A percentile compares a stretch with the other conserved stretches of the same genome.
Conservation (phyloP, 495 filamentous ascomycete genomes). For the Bacidia gigantensis region DNA sequence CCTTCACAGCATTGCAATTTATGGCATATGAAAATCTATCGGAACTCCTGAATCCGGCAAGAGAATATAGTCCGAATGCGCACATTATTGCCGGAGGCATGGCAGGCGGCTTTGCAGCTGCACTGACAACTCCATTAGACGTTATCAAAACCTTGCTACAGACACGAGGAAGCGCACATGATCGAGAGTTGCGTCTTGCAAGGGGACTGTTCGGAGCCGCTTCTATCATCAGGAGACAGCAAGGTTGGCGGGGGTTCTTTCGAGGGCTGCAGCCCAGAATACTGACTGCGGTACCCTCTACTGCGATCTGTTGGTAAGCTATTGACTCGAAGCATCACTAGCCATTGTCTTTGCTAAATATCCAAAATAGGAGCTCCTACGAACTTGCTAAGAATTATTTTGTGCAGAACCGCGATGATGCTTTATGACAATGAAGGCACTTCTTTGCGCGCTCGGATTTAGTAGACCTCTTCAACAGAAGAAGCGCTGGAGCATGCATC, state of each 20-base stretch:
- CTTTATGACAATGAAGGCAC: neutral
- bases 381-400: constrained; percentile 70
- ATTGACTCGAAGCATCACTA: neutral
- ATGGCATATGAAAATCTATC: constrained; percentile 94
- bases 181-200: constrained; percentile 71
- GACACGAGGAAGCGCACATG: constrained; percentile 69
- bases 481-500: too few species aligned
- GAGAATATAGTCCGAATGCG: constrained; percentile 78
- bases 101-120: constrained; percentile 86
- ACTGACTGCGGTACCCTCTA: constrained; percentile 94
- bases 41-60: constrained; percentile 71
- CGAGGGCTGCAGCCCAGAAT: constrained; percentile 83
- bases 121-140: constrained; percentile 86
- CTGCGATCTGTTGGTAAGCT: constrained; percentile 93
- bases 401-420: constrained; percentile 28
- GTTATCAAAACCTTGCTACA: constrained; percentile 96
- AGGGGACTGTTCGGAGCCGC: constrained; percentile 73
- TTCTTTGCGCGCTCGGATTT: too few species aligned
- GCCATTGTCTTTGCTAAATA: constrained; percentile 59
- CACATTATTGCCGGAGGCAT: constrained; percentile 86
- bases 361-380: constrained; percentile 49
- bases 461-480: too few species aligned
- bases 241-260: constrained; percentile 79
- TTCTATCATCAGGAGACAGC: constrained; percentile 65
- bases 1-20: constrained; percentile 93